Evolutionary conservation across 2,329 filamentous ascomycete species (phyloP).

Genomic region (Aspergillus awamori): DNA sequence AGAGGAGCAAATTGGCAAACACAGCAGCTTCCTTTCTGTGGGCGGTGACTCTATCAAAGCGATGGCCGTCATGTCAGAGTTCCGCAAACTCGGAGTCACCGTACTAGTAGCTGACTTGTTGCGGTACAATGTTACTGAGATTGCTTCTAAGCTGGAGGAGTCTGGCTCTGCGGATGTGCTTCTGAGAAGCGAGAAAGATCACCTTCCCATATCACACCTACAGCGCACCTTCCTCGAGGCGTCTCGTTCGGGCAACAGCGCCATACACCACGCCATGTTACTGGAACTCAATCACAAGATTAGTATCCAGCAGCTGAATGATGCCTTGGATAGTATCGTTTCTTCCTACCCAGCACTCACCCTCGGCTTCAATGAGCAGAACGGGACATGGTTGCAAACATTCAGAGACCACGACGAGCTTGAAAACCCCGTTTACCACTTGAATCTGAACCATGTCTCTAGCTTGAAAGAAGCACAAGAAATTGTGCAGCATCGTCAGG

Average conservation of each 20-base stretch:
- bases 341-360: background rate
- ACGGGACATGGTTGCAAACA: background rate
- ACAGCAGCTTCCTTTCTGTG: constrained; percentile 1
- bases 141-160: background rate
- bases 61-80: constrained; percentile 6
- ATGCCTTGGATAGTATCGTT: background rate
- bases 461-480: background rate
- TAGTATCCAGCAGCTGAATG: background rate
- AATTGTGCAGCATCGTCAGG: background rate
- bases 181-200: background rate
- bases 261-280: background rate
- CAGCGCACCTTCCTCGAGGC: background rate
- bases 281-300: background rate
- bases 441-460: background rate
- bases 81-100: background rate
- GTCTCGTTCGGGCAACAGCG: background rate
- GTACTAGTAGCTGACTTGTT: background rate
- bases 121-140: background rate
- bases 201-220: background rate
- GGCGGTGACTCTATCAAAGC: constrained; percentile 16
- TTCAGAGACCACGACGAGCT: background rate
- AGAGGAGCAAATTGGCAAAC: constrained; percentile 5
- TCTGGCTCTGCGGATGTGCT: background rate
- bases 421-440: background rate
- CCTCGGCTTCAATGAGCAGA: background rate